Percentiles rank a stretch among this genome's conserved stretches.
These are phyloP conservation scores for Pezicula radicicola DNA, from an alignment of 2,329 filamentous ascomycete genomes.

Conservation along the genomic window DNA sequence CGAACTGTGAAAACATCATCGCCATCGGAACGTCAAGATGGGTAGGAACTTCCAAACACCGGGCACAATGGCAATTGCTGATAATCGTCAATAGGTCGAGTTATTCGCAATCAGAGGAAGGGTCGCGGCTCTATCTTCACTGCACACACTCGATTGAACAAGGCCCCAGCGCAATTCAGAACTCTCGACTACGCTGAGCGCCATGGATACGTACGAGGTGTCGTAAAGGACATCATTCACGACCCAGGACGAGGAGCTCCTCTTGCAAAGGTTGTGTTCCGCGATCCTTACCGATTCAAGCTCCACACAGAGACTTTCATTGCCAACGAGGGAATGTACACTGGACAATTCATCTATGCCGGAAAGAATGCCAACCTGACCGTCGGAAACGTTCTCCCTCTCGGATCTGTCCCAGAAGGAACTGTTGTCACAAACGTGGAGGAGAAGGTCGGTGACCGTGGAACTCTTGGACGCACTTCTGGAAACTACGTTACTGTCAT, in stretches of 20 bases:
- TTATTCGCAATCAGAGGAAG: slow-evolving; percentile 76
- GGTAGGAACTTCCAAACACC: too few relatives aligned
- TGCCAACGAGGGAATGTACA: slow-evolving; percentile 99
- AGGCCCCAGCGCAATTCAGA: slow-evolving; percentile 93
- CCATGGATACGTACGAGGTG: slow-evolving; percentile 95
- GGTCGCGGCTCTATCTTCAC: slow-evolving; percentile 76
- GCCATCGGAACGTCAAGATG: too few relatives aligned
- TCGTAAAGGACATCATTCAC: slow-evolving; percentile 99
- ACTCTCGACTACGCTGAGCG: slow-evolving; percentile 94
- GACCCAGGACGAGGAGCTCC: slow-evolving; percentile 95
- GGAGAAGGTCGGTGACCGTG: slow-evolving; percentile 97
- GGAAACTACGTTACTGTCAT: slow-evolving; percentile 99
- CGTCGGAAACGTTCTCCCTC: slow-evolving; percentile 95
- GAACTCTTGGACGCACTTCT: slow-evolving; percentile 91
- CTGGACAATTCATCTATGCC: slow-evolving; percentile 99
- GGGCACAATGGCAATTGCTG: neutral
- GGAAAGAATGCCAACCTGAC: slow-evolving; percentile 98
- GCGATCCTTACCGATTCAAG: slow-evolving; percentile 98
- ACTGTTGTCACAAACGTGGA: slow-evolving; percentile 99
- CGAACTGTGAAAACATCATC: too few relatives aligned
- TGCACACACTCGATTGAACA: slow-evolving; percentile 87
- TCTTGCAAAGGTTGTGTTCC: slow-evolving; percentile 95
- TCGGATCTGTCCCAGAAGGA: slow-evolving; percentile 95
- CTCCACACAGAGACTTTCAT: slow-evolving; percentile 99
- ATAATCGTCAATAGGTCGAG: slow-evolving; percentile 36